Percentiles rank a stretch among this genome's conserved stretches.
Evolutionary conservation across 1,284 basidiomycete genomes (phyloP).

Genomic region (Trichosporon asahii): DNA sequence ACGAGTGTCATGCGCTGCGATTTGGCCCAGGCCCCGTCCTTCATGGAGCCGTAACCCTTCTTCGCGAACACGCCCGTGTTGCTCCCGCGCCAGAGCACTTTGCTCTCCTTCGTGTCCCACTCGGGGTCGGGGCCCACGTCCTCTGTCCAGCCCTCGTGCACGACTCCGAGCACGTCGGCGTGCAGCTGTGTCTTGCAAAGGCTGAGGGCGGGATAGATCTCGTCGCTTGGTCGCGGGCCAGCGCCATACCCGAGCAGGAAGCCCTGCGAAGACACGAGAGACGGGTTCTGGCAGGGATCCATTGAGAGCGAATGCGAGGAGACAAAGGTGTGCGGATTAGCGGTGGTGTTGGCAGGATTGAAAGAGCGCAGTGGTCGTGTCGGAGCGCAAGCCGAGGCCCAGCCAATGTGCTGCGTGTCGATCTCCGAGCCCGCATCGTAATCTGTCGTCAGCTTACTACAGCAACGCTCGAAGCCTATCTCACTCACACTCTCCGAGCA

Average conservation of each 20-base stretch:
- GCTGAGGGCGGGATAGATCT: slow-evolving; percentile 57
- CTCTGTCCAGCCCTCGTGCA: slow-evolving; percentile 51
- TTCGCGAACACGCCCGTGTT: slow-evolving; percentile 63
- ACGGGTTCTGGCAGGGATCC: slow-evolving; percentile 62
- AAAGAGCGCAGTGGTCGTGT: slow-evolving; percentile 40
- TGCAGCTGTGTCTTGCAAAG: slow-evolving; percentile 60
- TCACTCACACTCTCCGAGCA: slow-evolving; percentile 44
- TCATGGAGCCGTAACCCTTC: slow-evolving; percentile 55
- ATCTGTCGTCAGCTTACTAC: slow-evolving; percentile 19
- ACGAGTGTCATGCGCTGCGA: slow-evolving; percentile 56
- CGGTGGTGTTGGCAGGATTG: slow-evolving; percentile 29
- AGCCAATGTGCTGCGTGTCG: slow-evolving; percentile 44
- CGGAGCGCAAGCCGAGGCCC: slow-evolving; percentile 47
- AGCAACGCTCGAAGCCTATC: too few species aligned
- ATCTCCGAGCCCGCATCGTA: slow-evolving; percentile 35
- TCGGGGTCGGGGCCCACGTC: slow-evolving; percentile 55
- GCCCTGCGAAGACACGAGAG: slow-evolving; percentile 58
- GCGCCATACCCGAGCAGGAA: slow-evolving; percentile 56
- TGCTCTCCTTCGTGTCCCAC: slow-evolving; percentile 62
- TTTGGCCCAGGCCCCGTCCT: slow-evolving; percentile 15
- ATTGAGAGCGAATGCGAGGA: slow-evolving; percentile 54
- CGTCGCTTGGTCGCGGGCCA: slow-evolving; percentile 57
- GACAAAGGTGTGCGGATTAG: slow-evolving; percentile 36
- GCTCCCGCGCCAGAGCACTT: slow-evolving; percentile 63
- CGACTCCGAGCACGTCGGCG: slow-evolving; percentile 62